Evolutionary conservation across 352 stramenopile genomes (phyloP), one percentile per base, ranked within the genome.

Genomic region (Phytophthora foliorum): DNA sequence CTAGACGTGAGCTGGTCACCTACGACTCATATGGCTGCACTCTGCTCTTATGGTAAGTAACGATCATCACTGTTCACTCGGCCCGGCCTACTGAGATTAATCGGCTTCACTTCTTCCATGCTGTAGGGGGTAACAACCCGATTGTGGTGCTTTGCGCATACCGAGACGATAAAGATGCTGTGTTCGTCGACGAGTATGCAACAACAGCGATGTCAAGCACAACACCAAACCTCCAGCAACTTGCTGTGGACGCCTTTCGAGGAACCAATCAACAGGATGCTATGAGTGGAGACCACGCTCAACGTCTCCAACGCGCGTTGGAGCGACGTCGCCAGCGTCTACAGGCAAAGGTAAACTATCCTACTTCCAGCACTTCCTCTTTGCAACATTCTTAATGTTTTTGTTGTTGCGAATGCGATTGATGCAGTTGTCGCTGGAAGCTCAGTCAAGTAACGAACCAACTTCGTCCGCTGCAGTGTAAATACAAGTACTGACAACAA

Each of bases 1-100:
- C 41, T 80, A 44, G 82, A 90, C 39, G 66, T 94, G 24, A 83
- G 65, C 8, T 94, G 86, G 86, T 90, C 73, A 3, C 69, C 85
- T 21, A 77, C 71, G 2, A 69, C 82, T 14, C 85, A 93, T 44
- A 80, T 94, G 52, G 77, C 84, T 25, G 87, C 87, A 31, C 59
- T 92, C 32, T 84, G 74, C 32, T 86, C 77, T 25, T 92, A 90
- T 39, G 82, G 87, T 81, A 67, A 53, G 54, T 32, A 6, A 17
- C 9, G 16, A n/a, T 8, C 25, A 53, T 32, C 29, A 22, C 17
- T 24, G 4, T 5, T 6, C 41, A 8, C 17, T 29, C 9, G 25
- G 21, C 27, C 6, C 24, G 16, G 3, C 60, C 13, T 27, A 7
- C 32, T 16, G 13, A 29, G 13, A 49, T 6, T 27, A 29, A 25